Evolutionary conservation across 495 filamentous ascomycete genomes (phyloP), one percentile per base, ranked within the genome.

Genomic region (Penicillium flavigenum): DNA sequence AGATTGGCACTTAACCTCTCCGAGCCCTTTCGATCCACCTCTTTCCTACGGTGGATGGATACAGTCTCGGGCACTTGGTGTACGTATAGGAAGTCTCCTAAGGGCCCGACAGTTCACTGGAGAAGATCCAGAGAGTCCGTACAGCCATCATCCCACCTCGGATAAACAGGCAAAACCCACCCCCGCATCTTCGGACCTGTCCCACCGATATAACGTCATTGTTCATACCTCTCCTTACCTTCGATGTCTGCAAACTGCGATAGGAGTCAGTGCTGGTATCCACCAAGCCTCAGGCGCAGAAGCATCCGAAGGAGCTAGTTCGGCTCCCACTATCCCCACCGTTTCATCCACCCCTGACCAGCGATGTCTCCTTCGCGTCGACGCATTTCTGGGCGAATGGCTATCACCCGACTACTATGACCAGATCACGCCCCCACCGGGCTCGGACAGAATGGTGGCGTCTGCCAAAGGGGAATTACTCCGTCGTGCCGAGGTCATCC

Each of bases 341-440:
- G 24, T 36, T 27, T 63, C 54, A 10, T 54, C 49, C n/a, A 60
- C 56, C 41, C 32, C 52, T 11, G 65, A 61, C 36, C 50, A 57
- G 12, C 68, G 73, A 32, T 68, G 70, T 48, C 58, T 72, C 10
- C 61, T 98, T 48, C 87, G 94, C 2, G 80, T 98, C 7, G 95
- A 98, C 72, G 87, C 95, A 0, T 95, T 92, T 67, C 80, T 98
- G 3, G 95, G 95, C 16, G 94, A 99, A 76, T 99, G 94, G 94
- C 79, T 98, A 42, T 88, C 87, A 5, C 90, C 90, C 5, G 87
- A 91, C 65, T 99, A 99, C 66, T 99, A 90, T 64, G 91, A 93
- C 42, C 78, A 87, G 32, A 97, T 98, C 63, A 92, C 88, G 10
- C 91, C 91, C 2, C 94, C 94, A 14, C 95, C 94, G 2, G 81